phyloP scores from a whole-genome alignment of 2,329 filamentous ascomycete species.

The Calonectria crousiana region DNA sequence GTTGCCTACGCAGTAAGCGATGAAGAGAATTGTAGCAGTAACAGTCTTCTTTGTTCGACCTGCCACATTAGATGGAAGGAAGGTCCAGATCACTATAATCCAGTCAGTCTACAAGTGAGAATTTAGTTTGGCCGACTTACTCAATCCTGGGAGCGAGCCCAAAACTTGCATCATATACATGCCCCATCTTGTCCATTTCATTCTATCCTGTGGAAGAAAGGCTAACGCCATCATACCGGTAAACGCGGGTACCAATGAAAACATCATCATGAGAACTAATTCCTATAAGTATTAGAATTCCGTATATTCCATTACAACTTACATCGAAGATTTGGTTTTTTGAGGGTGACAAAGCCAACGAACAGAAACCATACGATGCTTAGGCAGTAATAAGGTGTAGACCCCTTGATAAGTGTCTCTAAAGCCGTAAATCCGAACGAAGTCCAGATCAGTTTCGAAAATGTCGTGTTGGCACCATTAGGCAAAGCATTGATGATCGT shows the following conservation, averaged over 20 bases:
- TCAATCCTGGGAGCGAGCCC: conserved; percentile 42
- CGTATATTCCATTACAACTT: conserved; percentile 11
- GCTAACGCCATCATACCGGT: conserved; percentile 47
- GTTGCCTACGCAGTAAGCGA: conserved; percentile 41
- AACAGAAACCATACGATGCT: conserved; percentile 46
- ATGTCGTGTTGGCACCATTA: conserved; percentile 49
- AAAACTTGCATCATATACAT: conserved; percentile 47
- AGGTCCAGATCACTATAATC: conserved; percentile 47
- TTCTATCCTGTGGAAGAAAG: conserved; percentile 41
- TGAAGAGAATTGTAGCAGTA: conserved; percentile 38
- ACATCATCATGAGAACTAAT: conserved; percentile 44
- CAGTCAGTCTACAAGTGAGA: not conserved
- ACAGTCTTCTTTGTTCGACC: conserved; percentile 52
- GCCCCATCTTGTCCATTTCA: conserved; percentile 48
- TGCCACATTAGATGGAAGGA: conserved; percentile 54
- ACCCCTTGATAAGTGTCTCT: conserved; percentile 49
- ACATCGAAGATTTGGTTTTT: conserved; percentile 46
- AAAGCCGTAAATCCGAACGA: conserved; percentile 49
- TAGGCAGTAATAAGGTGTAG: conserved; percentile 44
- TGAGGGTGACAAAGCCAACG: conserved; percentile 38
- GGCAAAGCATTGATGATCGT: conserved; percentile 49
- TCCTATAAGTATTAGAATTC: not conserved
- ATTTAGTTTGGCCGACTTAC: conserved; percentile 18
- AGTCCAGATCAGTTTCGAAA: conserved; percentile 47
- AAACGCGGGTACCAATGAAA: conserved; percentile 47